Conservation (phyloP, 75 land plant species). For the Gnetum montanum region DNA sequence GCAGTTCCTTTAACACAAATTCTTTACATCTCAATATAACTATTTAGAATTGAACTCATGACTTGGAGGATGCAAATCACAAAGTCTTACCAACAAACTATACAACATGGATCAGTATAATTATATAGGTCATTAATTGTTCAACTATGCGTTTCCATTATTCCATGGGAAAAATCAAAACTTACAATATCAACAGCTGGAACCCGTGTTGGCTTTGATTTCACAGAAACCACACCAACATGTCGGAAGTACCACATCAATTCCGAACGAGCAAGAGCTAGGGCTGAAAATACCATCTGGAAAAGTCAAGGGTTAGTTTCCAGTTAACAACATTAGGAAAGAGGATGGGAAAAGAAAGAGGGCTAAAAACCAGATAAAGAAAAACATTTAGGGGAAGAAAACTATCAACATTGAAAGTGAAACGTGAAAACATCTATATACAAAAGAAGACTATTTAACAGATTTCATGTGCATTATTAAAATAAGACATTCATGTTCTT, state of each 20-base stretch:
- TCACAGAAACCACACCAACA: conserved; percentile 75
- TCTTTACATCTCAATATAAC: no score
- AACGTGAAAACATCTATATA: neutral
- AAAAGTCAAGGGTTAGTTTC: neutral
- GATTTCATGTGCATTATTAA: no score
- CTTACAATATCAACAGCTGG: conserved; percentile 82
- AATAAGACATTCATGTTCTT: no score
- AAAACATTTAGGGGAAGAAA: neutral
- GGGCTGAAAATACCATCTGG: conserved; percentile 99
- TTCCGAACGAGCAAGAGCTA: conserved; percentile 83
- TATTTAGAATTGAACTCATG: no score
- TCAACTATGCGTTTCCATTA: no score
- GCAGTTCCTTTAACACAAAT: no score
- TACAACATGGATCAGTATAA: no score
- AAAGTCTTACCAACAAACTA: no score
- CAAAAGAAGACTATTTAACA: neutral
- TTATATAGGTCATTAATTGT: no score
- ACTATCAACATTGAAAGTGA: neutral
- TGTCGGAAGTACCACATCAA: conserved; percentile 92
- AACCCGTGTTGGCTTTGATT: conserved; percentile 54
- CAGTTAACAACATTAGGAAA: neutral
- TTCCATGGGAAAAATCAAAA: no score
- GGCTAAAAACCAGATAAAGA: neutral
- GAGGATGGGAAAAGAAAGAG: neutral
- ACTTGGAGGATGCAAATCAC: no score